phyloP scores from a whole-genome alignment of 2,329 filamentous ascomycete genomes.

The Cladosporium oxysporum region DNA sequence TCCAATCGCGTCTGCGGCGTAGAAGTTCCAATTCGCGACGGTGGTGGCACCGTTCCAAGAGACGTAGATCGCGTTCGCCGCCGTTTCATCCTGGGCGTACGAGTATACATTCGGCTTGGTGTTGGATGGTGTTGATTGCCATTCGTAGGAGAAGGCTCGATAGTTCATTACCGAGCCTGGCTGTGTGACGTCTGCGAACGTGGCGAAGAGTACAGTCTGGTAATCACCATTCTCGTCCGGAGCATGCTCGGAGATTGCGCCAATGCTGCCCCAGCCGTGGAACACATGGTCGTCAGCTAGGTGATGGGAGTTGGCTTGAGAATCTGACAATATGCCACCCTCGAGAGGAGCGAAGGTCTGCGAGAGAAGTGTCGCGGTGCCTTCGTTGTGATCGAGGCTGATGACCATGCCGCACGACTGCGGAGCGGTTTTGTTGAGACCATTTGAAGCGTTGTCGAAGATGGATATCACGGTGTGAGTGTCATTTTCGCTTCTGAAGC shows the following conservation, averaged over 20 bases:
- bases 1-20: conserved; percentile 29
- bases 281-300: conserved; percentile 54
- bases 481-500: conserved; percentile 43
- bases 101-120: conserved; percentile 40
- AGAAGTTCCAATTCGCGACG: conserved; percentile 50
- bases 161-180: conserved; percentile 44
- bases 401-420: conserved; percentile 31
- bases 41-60: conserved; percentile 53
- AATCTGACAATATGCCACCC: conserved; percentile 27
- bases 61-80: conserved; percentile 46
- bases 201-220: conserved; percentile 50
- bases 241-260: conserved; percentile 41
- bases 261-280: conserved; percentile 54
- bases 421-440: conserved; percentile 22
- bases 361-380: conserved; percentile 25
- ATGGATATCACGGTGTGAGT: conserved; percentile 51
- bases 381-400: conserved; percentile 26
- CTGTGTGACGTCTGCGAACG: conserved; percentile 39
- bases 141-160: conserved; percentile 49
- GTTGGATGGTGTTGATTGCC: conserved; percentile 44
- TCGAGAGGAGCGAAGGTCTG: conserved; percentile 23
- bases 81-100: conserved; percentile 29
- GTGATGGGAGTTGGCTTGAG: conserved; percentile 54
- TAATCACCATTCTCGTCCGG: conserved; percentile 41
- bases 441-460: conserved; percentile 52